Conservation (phyloP, 2,329 filamentous ascomycete species). For the Clarireedia monteithiana region DNA sequence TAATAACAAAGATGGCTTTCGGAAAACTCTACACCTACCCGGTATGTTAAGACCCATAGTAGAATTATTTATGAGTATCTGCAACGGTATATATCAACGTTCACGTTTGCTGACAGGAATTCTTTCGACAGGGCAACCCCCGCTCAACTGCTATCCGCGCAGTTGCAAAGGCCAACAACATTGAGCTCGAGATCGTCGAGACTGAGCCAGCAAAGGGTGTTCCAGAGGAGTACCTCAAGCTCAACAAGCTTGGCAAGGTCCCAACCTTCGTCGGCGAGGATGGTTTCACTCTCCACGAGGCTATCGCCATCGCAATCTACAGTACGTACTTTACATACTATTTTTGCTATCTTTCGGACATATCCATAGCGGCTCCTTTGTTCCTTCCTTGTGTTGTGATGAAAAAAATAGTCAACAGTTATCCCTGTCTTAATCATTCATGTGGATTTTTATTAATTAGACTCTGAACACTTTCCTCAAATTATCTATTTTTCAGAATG, state of each 20-base stretch:
- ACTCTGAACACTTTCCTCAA: constrained; percentile 56
- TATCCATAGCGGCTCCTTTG: constrained; percentile 8
- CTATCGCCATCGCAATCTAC: constrained; percentile 94
- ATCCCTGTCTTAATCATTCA: constrained; percentile 92
- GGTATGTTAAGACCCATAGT: constrained; percentile 42
- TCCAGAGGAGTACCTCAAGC: constrained; percentile 70
- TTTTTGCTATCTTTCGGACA: neutral
- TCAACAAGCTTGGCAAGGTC: constrained; percentile 84
- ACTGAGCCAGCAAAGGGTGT: constrained; percentile 58
- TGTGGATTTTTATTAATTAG: constrained; percentile 76
- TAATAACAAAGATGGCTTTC: constrained; percentile 65
- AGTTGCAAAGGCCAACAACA: constrained; percentile 94
- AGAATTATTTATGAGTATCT: neutral
- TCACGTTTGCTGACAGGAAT: constrained; percentile 12
- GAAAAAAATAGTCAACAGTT: constrained; percentile 69
- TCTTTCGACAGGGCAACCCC: constrained; percentile 63
- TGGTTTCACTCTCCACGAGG: constrained; percentile 82
- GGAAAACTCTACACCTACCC: constrained; percentile 90
- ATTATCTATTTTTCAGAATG: constrained; percentile 8
- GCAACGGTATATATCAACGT: neutral
- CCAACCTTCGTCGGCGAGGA: constrained; percentile 89
- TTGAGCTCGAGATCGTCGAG: constrained; percentile 81
- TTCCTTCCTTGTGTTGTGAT: constrained; percentile 24
- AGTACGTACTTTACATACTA: constrained; percentile 53
- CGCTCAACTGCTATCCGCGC: constrained; percentile 83